These are phyloP conservation scores for Magnolia changhungtana DNA, from an alignment of 164 flowering plant genomes.

Conservation along the genomic window DNA sequence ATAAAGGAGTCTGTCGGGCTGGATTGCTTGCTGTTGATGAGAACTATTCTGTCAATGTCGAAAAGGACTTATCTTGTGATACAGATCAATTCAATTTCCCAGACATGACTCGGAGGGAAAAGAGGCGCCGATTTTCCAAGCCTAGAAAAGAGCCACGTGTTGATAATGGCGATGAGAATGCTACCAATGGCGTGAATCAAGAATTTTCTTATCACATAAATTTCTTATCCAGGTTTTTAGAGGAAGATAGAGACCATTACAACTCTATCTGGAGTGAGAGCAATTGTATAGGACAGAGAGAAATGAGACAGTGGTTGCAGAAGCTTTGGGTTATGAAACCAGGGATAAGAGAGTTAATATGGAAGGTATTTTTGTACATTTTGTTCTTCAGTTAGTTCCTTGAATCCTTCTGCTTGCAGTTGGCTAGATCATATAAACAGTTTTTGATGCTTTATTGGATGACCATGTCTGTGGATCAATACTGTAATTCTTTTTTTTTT, in stretches of 20 bases:
- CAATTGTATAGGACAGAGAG: conserved; percentile 81
- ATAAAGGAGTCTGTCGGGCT: conserved; percentile 95
- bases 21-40: conserved; percentile 85
- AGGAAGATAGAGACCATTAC: conserved; percentile 81
- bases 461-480: neutral
- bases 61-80: conserved; percentile 18
- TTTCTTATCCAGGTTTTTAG: conserved; percentile 67
- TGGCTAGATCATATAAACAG: neutral
- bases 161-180: conserved; percentile 8
- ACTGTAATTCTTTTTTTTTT: neutral
- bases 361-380: conserved; percentile 68
- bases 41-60: conserved; percentile 21
- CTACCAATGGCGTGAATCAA: conserved; percentile 28
- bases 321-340: conserved; percentile 86
- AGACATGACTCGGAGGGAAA: conserved; percentile 48
- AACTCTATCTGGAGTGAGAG: conserved; percentile 72
- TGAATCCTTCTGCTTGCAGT: neutral
- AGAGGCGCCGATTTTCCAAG: conserved; percentile 41
- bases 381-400: neutral
- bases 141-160: conserved; percentile 13
- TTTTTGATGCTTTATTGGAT: neutral
- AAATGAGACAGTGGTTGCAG: conserved; percentile 83
- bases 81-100: conserved; percentile 27
- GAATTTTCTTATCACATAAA: conserved; percentile 58
- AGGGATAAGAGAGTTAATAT: conserved; percentile 64